These are phyloP conservation scores for Solanum bukasovii DNA, from an alignment of 257 asterid species.

Conservation along the genomic window DNA sequence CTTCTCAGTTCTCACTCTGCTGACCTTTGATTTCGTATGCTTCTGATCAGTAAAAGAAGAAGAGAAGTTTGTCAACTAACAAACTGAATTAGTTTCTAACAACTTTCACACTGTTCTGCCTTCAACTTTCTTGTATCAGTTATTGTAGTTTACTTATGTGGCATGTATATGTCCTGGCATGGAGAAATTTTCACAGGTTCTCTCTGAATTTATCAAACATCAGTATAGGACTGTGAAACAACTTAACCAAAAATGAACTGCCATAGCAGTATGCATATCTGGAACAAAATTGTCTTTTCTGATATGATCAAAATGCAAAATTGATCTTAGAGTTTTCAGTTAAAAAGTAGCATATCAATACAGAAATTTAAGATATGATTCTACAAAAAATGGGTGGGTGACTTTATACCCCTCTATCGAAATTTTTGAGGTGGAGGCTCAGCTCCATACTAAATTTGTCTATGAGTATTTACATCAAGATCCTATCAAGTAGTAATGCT, in stretches of 20 bases:
- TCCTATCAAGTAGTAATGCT: neutral
- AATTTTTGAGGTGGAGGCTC: neutral
- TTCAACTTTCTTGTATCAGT: neutral
- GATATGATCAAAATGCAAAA: neutral
- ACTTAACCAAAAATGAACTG: neutral
- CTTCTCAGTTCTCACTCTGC: neutral
- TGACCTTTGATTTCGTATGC: neutral
- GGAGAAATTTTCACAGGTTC: neutral
- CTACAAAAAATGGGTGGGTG: neutral
- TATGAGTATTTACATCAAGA: slow-evolving; percentile 4
- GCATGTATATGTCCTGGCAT: neutral
- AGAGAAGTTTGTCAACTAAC: neutral
- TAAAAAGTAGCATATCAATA: neutral
- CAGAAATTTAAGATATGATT: neutral
- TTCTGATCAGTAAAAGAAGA: neutral
- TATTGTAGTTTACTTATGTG: neutral
- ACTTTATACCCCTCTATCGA: neutral
- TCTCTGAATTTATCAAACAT: neutral
- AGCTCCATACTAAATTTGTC: neutral
- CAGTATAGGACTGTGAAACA: neutral
- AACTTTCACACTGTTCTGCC: neutral
- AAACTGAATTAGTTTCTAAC: neutral
- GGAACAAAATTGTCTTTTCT: neutral
- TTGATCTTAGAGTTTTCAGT: neutral
- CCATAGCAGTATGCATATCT: neutral